Evolutionary conservation across 257 asterid species (phyloP).

Genomic region (Solanum commersonii): DNA sequence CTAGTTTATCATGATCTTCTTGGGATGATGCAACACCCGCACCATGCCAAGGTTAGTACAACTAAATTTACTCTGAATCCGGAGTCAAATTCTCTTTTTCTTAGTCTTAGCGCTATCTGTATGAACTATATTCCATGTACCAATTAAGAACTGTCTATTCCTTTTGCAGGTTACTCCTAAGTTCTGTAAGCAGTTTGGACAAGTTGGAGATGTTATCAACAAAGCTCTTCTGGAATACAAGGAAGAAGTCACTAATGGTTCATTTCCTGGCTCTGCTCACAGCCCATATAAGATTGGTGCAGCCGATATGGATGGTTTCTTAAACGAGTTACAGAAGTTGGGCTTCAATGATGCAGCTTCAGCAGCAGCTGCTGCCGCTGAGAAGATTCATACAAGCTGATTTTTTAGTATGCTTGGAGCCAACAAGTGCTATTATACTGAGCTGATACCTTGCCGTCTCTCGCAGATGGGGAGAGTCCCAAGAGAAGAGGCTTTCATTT

Average conservation of each 20-base stretch:
- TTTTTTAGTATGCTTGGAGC: neutral
- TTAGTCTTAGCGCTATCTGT: too few relatives aligned
- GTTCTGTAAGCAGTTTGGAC: constrained; percentile 74
- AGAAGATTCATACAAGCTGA: constrained; percentile 20
- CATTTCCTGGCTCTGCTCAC: constrained; percentile 49
- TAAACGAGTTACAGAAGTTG: constrained; percentile 46
- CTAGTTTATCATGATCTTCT: constrained; percentile 89
- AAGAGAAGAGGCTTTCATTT: neutral
- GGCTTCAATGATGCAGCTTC: constrained; percentile 71
- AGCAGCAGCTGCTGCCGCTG: constrained; percentile 66
- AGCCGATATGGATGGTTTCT: constrained; percentile 43
- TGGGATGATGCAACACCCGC: constrained; percentile 90
- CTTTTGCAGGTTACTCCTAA: constrained; percentile 66
- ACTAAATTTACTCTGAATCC: neutral
- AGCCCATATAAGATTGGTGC: constrained; percentile 68
- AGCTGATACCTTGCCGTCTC: neutral
- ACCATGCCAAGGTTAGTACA: constrained; percentile 73
- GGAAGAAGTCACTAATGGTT: constrained; percentile 49
- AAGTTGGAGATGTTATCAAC: constrained; percentile 60
- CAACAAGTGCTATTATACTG: neutral
- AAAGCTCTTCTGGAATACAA: constrained; percentile 66
- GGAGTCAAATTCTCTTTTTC: neutral
- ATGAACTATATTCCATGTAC: neutral
- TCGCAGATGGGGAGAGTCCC: neutral
- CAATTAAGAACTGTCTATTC: neutral